Evolutionary conservation across 257 asterid species (phyloP).

Genomic region (Scutellaria galericulata): DNA sequence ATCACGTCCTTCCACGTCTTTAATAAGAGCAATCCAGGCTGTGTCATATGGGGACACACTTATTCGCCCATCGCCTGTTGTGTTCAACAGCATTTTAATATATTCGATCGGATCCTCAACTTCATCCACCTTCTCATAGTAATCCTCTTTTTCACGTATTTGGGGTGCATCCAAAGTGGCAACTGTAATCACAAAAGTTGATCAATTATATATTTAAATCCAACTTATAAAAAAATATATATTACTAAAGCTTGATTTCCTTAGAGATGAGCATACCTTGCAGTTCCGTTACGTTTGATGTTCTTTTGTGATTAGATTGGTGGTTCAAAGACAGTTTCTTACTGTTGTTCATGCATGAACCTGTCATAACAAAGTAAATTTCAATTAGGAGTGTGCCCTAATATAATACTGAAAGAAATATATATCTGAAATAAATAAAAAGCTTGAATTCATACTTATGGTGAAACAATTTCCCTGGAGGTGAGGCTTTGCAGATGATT

Average conservation of each 20-base stretch:
- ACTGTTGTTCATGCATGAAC: slow-evolving; percentile 1
- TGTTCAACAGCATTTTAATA: slow-evolving; percentile 31
- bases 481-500: not conserved
- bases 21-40: slow-evolving; percentile 26
- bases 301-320: not conserved
- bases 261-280: not conserved
- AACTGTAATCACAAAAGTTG: not conserved
- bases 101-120: slow-evolving; percentile 13
- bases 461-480: not conserved
- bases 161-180: not conserved
- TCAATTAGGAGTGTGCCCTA: not conserved
- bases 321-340: not conserved
- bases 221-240: not conserved
- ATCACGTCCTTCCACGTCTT: slow-evolving; percentile 12
- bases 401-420: not conserved
- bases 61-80: slow-evolving; percentile 48
- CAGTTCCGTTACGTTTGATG: not conserved
- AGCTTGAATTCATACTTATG: not conserved
- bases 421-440: no score
- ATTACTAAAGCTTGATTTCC: not conserved
- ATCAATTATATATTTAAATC: not conserved
- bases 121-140: slow-evolving; percentile 13
- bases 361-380: not conserved
- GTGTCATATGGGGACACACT: slow-evolving; percentile 50
- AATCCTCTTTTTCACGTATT: not conserved